A percentile compares a stretch with the other conserved stretches of the same genome.
phyloP scores from a whole-genome alignment of 129 eudicot genomes.

The Tagetes erecta region DNA sequence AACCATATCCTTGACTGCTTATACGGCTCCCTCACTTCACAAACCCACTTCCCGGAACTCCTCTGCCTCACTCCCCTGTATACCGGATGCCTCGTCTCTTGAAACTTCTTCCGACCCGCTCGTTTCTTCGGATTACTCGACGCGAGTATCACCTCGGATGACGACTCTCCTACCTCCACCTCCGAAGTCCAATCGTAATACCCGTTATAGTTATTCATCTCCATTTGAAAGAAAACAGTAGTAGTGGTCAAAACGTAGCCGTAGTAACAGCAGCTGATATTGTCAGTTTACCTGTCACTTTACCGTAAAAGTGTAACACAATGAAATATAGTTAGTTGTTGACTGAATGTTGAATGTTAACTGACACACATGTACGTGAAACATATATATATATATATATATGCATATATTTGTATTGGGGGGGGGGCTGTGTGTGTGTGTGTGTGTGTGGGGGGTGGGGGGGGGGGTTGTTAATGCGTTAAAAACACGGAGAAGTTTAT shows the following conservation, averaged over 20 bases:
- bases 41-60: slow-evolving; percentile 87
- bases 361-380: not conserved
- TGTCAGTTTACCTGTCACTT: no score
- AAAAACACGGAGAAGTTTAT: slow-evolving; percentile 29
- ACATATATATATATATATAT: not conserved
- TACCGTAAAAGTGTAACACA: no score
- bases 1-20: slow-evolving; percentile 83
- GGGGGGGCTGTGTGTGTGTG: slow-evolving; percentile 1
- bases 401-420: not conserved
- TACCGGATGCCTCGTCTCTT: slow-evolving; percentile 87
- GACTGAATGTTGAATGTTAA: slow-evolving; percentile 3
- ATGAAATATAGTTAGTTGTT: not conserved
- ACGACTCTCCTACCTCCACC: slow-evolving; percentile 13
- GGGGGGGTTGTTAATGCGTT: not conserved
- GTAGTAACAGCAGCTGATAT: no score
- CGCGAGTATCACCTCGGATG: slow-evolving; percentile 50
- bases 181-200: slow-evolving; percentile 19
- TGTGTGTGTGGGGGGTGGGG: not conserved
- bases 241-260: no score
- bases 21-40: slow-evolving; percentile 81
- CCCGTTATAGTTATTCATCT: slow-evolving; percentile 17
- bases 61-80: slow-evolving; percentile 75
- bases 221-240: slow-evolving; percentile 3
- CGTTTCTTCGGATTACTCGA: slow-evolving; percentile 66
- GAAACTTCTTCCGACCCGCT: slow-evolving; percentile 78